Conservation (phyloP, 2,329 filamentous ascomycete species). For the Septoria linicola region DNA sequence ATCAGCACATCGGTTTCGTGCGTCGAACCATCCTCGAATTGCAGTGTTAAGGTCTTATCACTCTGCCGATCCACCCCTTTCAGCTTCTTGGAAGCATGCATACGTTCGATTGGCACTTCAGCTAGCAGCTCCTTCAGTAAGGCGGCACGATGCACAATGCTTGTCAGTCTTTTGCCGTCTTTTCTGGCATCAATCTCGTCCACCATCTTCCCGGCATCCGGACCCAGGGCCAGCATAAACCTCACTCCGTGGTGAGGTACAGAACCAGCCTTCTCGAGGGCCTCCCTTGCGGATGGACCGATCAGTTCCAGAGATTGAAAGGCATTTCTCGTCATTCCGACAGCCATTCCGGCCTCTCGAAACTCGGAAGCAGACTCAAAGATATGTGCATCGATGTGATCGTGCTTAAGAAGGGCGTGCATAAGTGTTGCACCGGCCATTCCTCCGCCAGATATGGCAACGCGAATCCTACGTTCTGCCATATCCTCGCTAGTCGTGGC, state of each 20-base stretch:
- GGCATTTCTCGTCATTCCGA: slow-evolving; percentile 22
- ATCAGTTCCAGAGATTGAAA: slow-evolving; percentile 16
- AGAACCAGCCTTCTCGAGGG: slow-evolving; percentile 15
- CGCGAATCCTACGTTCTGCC: slow-evolving; percentile 5
- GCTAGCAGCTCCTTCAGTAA: slow-evolving; percentile 19
- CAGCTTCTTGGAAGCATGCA: slow-evolving; percentile 24
- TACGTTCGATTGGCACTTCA: slow-evolving; percentile 8
- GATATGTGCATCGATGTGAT: slow-evolving; percentile 19
- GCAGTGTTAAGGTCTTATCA: slow-evolving; percentile 9
- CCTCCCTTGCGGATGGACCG: slow-evolving; percentile 12
- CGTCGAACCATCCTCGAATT: slow-evolving; percentile 11
- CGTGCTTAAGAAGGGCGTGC: slow-evolving; percentile 16
- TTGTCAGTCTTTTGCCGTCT: slow-evolving; percentile 18
- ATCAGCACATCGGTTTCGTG: slow-evolving; percentile 15
- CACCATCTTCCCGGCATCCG: slow-evolving; percentile 14
- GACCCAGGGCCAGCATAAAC: slow-evolving; percentile 14
- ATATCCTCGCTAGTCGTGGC: too few relatives aligned
- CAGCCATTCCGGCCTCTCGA: slow-evolving; percentile 20
- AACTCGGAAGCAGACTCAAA: slow-evolving; percentile 21
- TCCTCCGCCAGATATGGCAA: slow-evolving; percentile 23
- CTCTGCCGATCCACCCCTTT: background rate
- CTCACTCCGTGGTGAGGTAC: slow-evolving; percentile 7
- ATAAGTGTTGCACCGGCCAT: slow-evolving; percentile 20
- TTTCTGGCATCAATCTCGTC: slow-evolving; percentile 16
- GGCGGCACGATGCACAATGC: slow-evolving; percentile 20